Evolutionary conservation across 176 grass and related monocot species (phyloP), one percentile per base, ranked within the genome.

Genomic region (Areca catechu): DNA sequence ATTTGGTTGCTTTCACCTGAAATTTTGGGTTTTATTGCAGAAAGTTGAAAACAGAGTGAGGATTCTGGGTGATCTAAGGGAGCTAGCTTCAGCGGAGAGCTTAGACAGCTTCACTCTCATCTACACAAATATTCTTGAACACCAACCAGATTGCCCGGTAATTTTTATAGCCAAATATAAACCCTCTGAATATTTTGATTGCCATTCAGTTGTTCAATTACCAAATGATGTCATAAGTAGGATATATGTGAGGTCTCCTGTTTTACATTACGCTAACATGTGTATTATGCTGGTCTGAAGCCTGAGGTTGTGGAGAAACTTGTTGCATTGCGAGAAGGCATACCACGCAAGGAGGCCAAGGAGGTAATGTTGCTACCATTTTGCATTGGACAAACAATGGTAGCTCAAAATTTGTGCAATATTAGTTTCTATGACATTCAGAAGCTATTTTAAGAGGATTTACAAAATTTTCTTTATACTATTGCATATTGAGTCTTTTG

Each of bases 71-170:
- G 94, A 98, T 98, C 79, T 98, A 43, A 92, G 87, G 62, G 94
- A 98, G 70, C 76, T 98, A 53, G 94, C 81, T 72, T 98, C 94
- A 68, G 94, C 94, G 68, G 94, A 93, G 79, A 89, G 88, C 80
- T 74, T 98, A 64, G 94, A 98, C 64, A 93, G 66, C 71, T 93
- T 98, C 65, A 98, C 94, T 71, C 81, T 98, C 48, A 82, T 98
- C 60, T 98, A 98, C 52, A 98, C 88, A 54, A 89, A 89, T 74
- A 98, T 98, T 74, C 79, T 98, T 52, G 94, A 98, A 76, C 88
- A 98, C 79, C 94, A 98, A 68, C 75, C 94, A 61, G 94, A 98
- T 69, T 98, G 93, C 76, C 93, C 84, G 20, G 93, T 98, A 92
- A 76, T 58, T 78, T 80, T 62, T 21, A 24, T 21, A 34, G 29